phyloP scores from a whole-genome alignment of 1,284 basidiomycete genomes.

The Fomitopsis pinicola region DNA sequence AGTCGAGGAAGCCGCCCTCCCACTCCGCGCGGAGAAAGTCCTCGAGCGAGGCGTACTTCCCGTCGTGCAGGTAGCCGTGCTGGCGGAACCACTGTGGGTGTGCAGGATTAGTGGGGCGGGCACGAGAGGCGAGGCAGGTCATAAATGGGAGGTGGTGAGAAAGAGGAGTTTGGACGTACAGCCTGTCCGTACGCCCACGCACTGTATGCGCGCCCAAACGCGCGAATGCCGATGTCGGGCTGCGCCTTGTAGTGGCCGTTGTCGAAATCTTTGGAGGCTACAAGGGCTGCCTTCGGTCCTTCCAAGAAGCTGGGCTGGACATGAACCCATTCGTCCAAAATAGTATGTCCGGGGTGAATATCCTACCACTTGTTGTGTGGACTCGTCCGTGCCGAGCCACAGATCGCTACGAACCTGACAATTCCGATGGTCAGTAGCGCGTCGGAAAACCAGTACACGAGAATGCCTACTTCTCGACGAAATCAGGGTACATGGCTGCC shows the following conservation, averaged over 20 bases:
- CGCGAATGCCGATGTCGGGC: constrained; percentile 47
- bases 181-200: constrained; percentile 60
- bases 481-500: constrained; percentile 56
- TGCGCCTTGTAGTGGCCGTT: constrained; percentile 46
- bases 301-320: constrained; percentile 45
- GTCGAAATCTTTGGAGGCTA: constrained; percentile 55
- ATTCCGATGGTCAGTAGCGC: constrained; percentile 2
- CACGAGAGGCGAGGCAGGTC: not conserved
- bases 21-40: constrained; percentile 47
- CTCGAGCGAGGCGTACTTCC: constrained; percentile 43
- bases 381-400: constrained; percentile 58
- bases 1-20: constrained; percentile 32
- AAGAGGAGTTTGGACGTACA: constrained; percentile 24
- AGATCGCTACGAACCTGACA: constrained; percentile 43
- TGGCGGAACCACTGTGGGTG: constrained; percentile 50
- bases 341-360: not conserved
- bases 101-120: not conserved
- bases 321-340: not conserved
- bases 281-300: constrained; percentile 52
- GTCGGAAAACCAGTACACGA: not conserved
- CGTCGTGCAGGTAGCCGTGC: constrained; percentile 40
- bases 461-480: constrained; percentile 42
- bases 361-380: constrained; percentile 56
- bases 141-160: not conserved
- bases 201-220: constrained; percentile 53